A percentile compares a stretch with the other conserved stretches of the same genome.
These are phyloP conservation scores for Acer saccharum DNA, from an alignment of 345 rosid species.

Conservation along the genomic window DNA sequence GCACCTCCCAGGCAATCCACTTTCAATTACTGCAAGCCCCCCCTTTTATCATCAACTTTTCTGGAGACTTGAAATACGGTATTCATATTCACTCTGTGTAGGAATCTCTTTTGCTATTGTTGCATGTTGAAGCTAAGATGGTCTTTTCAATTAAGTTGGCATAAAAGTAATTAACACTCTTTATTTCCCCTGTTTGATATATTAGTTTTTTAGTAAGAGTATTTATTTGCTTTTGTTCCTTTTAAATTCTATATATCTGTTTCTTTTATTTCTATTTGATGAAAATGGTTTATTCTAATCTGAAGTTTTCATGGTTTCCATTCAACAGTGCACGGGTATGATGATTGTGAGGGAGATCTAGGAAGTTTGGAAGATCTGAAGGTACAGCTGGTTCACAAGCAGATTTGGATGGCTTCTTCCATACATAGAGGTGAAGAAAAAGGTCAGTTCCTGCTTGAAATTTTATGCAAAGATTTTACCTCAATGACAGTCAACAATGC, in stretches of 20 bases:
- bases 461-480: background rate
- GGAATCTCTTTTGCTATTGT: background rate
- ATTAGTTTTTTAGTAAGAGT: constrained; percentile 1
- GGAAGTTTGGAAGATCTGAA: constrained; percentile 52
- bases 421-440: constrained; percentile 88
- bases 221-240: background rate
- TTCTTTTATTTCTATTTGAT: background rate
- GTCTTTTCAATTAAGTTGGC: background rate
- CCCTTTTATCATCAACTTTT: constrained; percentile 59
- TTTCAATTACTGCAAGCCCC: constrained; percentile 86
- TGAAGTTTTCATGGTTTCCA: constrained; percentile 7
- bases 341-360: constrained; percentile 31
- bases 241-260: background rate
- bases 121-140: constrained; percentile 17
- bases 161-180: background rate
- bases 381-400: constrained; percentile 51
- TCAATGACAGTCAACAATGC: background rate
- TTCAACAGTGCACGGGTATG: constrained; percentile 50
- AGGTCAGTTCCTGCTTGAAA: constrained; percentile 41
- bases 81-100: constrained; percentile 13
- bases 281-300: background rate
- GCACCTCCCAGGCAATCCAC: constrained; percentile 70
- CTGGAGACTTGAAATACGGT: constrained; percentile 96
- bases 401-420: constrained; percentile 94
- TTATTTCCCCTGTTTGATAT: background rate